Conservation (phyloP, 495 filamentous ascomycete genomes). For the Aspergillus sparsus region DNA sequence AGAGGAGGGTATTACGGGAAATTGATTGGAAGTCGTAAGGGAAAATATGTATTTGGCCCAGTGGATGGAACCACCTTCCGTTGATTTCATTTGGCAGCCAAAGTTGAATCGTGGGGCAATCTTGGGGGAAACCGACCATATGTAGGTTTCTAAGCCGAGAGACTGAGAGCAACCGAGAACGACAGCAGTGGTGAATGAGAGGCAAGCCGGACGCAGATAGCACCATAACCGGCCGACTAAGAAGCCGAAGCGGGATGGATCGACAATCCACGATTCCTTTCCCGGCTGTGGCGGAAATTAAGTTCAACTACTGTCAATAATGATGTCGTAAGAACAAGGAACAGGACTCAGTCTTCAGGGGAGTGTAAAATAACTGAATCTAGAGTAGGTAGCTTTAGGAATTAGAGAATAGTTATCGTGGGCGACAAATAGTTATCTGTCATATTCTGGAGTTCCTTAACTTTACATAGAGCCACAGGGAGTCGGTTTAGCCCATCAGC, state of each 20-base stretch:
- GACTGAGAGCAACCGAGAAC: not conserved
- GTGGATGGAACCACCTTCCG: constrained; percentile 6
- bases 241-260: constrained; percentile 12
- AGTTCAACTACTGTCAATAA: not conserved
- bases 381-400: no score
- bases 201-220: not conserved
- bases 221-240: not conserved
- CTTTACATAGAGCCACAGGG: not conserved
- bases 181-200: not conserved
- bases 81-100: constrained; percentile 9
- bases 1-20: constrained; percentile 2
- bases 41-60: not conserved
- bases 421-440: not conserved
- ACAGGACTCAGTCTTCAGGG: no score
- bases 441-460: not conserved
- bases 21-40: constrained; percentile 2
- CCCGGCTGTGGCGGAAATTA: constrained; percentile 9
- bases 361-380: no score
- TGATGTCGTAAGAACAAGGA: no score
- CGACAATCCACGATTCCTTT: constrained; percentile 5
- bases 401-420: no score
- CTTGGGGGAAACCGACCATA: constrained; percentile 12
- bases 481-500: not conserved
- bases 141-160: not conserved
- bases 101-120: constrained; percentile 17